Evolutionary conservation across 805 yeast species (phyloP).

Genomic region (Candida dendrica): DNA sequence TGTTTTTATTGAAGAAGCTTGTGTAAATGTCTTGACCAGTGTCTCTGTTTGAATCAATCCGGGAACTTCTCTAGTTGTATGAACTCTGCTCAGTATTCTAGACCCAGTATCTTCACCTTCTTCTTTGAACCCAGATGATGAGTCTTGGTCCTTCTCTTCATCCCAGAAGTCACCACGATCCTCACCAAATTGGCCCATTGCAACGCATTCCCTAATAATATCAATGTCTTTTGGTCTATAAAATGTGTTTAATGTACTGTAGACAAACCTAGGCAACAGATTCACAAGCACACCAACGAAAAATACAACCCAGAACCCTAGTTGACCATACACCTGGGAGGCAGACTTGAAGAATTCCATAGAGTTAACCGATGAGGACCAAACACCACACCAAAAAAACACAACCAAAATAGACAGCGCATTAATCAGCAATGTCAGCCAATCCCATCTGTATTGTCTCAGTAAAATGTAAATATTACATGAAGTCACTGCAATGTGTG

Average conservation of each 20-base stretch:
- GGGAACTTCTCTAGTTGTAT: slow-evolving; percentile 7
- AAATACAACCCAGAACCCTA: slow-evolving; percentile 59
- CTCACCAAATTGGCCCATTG: slow-evolving; percentile 49
- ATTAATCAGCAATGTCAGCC: slow-evolving; percentile 54
- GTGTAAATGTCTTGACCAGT: slow-evolving; percentile 7
- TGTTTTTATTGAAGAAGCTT: slow-evolving; percentile 3
- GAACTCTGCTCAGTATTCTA: slow-evolving; percentile 2
- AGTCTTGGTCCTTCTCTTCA: not conserved
- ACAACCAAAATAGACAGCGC: slow-evolving; percentile 51
- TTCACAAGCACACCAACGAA: slow-evolving; percentile 55
- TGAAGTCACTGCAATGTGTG: slow-evolving; percentile 56
- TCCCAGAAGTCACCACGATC: slow-evolving; percentile 38
- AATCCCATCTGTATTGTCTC: slow-evolving; percentile 78
- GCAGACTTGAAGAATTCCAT: slow-evolving; percentile 61
- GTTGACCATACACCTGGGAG: slow-evolving; percentile 51
- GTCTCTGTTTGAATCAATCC: slow-evolving; percentile 8
- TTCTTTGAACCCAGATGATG: not conserved
- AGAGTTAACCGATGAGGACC: slow-evolving; percentile 50
- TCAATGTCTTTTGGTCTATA: slow-evolving; percentile 63
- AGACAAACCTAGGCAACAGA: slow-evolving; percentile 58
- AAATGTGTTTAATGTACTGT: slow-evolving; percentile 43
- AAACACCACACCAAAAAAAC: slow-evolving; percentile 72
- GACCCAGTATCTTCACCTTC: not conserved
- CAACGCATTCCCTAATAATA: slow-evolving; percentile 64
- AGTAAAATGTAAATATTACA: slow-evolving; percentile 59